Evolutionary conservation across 139 green algal species (phyloP).

Genomic region (Chlorella ohadii): DNA sequence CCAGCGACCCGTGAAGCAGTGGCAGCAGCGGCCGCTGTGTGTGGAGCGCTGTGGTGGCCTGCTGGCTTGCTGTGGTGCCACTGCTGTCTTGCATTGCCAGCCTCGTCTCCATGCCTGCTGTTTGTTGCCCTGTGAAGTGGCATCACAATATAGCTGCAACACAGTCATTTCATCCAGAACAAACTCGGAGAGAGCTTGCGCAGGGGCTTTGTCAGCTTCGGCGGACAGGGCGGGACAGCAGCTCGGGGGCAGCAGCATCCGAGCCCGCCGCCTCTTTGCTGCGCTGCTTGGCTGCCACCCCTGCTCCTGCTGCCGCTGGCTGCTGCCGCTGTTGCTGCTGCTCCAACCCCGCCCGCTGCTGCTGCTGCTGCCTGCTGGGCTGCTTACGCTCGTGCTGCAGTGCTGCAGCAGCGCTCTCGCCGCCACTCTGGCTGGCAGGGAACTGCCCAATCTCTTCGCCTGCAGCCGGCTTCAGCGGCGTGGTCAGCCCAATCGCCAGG

Average conservation of each 20-base stretch:
- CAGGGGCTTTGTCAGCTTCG: neutral
- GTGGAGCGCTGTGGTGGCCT: no score
- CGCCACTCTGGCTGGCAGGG: neutral
- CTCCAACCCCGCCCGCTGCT: neutral
- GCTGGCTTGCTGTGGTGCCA: neutral
- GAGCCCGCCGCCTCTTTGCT: neutral
- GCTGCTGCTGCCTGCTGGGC: neutral
- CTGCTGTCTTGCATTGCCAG: neutral
- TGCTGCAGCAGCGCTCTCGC: neutral
- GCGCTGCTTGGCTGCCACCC: neutral
- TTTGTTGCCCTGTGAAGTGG: no score
- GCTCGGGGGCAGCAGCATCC: neutral
- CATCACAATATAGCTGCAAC: no score
- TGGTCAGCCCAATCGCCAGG: slow-evolving; percentile 40
- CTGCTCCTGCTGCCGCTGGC: neutral
- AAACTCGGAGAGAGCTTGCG: no score
- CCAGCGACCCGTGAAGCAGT: no score
- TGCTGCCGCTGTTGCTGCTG: neutral
- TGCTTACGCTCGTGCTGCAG: neutral
- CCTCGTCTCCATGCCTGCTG: no score
- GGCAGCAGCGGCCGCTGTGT: no score
- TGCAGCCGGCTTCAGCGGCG: slow-evolving; percentile 19
- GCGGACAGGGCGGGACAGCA: neutral
- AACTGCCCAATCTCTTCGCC: slow-evolving; percentile 58
- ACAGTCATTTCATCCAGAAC: no score